A percentile compares a stretch with the other conserved stretches of the same genome.
Evolutionary conservation across 108 stramenopile genomes (phyloP).

Genomic region (Mayamaea pseudoterrestris): DNA sequence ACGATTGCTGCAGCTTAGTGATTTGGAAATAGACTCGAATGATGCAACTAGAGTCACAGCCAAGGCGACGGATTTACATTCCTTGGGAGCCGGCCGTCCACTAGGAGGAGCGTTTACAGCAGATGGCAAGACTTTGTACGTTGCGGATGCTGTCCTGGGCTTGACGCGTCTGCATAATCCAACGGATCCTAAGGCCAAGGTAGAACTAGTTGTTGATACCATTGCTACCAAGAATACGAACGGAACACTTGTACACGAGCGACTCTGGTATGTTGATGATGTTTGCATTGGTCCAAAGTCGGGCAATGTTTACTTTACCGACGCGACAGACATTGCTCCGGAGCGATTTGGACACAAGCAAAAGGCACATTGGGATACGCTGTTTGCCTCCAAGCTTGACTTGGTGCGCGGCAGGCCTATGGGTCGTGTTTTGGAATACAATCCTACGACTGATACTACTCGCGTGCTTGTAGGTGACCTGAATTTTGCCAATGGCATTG

Average conservation of each 20-base stretch:
- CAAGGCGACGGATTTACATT: no score
- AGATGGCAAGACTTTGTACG: slow-evolving; percentile 45
- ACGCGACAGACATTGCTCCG: slow-evolving; percentile 36
- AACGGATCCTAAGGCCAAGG: slow-evolving; percentile 20
- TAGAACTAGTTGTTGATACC: slow-evolving; percentile 44
- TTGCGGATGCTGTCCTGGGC: slow-evolving; percentile 50
- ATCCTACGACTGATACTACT: slow-evolving; percentile 45
- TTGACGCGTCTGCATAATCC: slow-evolving; percentile 31
- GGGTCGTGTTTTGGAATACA: slow-evolving; percentile 51
- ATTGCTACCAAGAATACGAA: slow-evolving; percentile 29
- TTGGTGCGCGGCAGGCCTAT: slow-evolving; percentile 25
- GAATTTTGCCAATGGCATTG: slow-evolving; percentile 59
- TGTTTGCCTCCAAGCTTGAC: slow-evolving; percentile 57
- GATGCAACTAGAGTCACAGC: no score
- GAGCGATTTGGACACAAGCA: slow-evolving; percentile 13
- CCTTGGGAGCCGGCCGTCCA: slow-evolving; percentile 44
- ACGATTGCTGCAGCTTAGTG: no score
- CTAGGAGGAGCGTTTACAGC: slow-evolving; percentile 44
- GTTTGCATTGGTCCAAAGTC: slow-evolving; percentile 40
- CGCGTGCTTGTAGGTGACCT: slow-evolving; percentile 30
- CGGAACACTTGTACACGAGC: not conserved
- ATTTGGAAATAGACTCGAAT: no score
- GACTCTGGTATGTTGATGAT: slow-evolving; percentile 47
- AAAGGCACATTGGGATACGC: slow-evolving; percentile 27
- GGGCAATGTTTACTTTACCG: slow-evolving; percentile 61